Conservation (phyloP, 2,329 filamentous ascomycete genomes). For the Aspergillus eucalypticola region DNA sequence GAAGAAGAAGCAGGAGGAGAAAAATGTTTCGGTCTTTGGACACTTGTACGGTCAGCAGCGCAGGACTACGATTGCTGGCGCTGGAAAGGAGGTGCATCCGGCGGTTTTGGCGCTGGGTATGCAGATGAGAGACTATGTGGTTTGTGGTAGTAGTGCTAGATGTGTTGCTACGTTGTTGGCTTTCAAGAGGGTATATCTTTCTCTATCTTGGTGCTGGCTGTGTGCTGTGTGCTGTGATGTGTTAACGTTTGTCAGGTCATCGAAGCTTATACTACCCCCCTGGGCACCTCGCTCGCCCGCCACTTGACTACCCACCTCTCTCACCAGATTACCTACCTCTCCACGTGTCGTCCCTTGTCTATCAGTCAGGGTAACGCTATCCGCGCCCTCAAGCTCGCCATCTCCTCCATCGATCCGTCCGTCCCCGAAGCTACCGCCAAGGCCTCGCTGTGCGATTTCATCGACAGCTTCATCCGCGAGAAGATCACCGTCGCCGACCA, state of each 20-base stretch:
- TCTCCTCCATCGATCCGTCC: constrained; percentile 86
- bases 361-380: constrained; percentile 98
- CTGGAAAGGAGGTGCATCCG: constrained; percentile 75
- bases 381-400: constrained; percentile 87
- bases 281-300: constrained; percentile 78
- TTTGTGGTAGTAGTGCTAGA: constrained; percentile 86
- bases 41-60: constrained; percentile 78
- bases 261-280: constrained; percentile 85
- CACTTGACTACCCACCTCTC: constrained; percentile 92
- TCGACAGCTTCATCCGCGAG: constrained; percentile 88
- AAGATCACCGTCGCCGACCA: constrained; percentile 84
- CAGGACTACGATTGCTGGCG: constrained; percentile 62
- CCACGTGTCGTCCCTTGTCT: constrained; percentile 90
- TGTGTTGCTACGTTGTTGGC: constrained; percentile 84
- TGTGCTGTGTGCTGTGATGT: background rate
- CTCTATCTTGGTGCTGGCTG: background rate
- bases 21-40: constrained; percentile 74
- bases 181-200: constrained; percentile 72
- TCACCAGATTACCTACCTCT: constrained; percentile 92
- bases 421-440: constrained; percentile 81
- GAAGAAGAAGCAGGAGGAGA: constrained; percentile 59
- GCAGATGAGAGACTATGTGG: constrained; percentile 83
- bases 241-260: constrained; percentile 65
- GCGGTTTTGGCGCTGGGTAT: constrained; percentile 81
- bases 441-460: constrained; percentile 71